Evolutionary conservation across 768 basidiomycete genomes (phyloP).

Genomic region (button mushroom (Agaricus bisporus)): DNA sequence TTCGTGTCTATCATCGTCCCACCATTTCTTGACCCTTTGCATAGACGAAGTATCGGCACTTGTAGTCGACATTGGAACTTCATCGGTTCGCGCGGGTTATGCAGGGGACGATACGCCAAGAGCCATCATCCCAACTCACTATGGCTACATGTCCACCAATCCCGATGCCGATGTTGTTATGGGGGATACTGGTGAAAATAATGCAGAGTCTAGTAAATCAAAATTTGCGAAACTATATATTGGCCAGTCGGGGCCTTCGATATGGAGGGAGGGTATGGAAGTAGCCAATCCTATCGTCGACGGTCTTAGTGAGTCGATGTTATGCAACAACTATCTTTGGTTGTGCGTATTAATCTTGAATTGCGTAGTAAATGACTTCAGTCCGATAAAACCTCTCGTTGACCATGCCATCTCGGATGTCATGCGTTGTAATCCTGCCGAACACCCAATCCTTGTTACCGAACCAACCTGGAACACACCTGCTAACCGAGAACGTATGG

Average conservation of each 20-base stretch:
- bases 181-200: constrained; percentile 38
- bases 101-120: constrained; percentile 97
- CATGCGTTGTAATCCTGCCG: constrained; percentile 69
- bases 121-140: constrained; percentile 84
- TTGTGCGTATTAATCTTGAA: neutral
- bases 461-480: constrained; percentile 96
- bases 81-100: constrained; percentile 89
- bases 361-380: constrained; percentile 65
- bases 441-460: constrained; percentile 90
- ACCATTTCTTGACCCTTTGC: constrained; percentile 1
- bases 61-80: constrained; percentile 90
- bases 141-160: constrained; percentile 60
- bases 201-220: constrained; percentile 24
- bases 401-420: constrained; percentile 70
- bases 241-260: constrained; percentile 82
- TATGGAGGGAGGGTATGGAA: constrained; percentile 91
- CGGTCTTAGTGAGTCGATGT: constrained; percentile 62
- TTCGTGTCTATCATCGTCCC: constrained; percentile 1
- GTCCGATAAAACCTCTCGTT: constrained; percentile 63
- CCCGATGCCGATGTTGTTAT: constrained; percentile 48
- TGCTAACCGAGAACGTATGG: constrained; percentile 90
- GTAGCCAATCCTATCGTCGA: constrained; percentile 78
- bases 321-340: neutral
- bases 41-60: constrained; percentile 96
- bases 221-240: constrained; percentile 63